Base-by-base conservation (phyloP, 495 filamentous ascomycete genomes). In the Lineolata rhizophorae region DNA sequence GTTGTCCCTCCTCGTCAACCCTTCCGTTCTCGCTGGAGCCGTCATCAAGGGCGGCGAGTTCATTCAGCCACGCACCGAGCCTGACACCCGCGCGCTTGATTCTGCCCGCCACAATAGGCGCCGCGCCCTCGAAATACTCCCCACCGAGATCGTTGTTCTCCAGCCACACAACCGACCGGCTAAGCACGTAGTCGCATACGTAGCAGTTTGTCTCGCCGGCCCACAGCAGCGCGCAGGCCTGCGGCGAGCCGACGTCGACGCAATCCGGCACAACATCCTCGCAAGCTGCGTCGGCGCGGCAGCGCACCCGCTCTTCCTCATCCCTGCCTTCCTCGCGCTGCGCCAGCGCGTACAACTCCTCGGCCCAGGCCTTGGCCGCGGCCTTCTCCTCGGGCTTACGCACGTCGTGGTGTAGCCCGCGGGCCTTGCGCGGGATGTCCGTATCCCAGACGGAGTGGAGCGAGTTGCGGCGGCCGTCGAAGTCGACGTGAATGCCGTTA, bases 401-500 rank as follows among this genome's bases (percentile, higher is more conserved):
- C 16, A 11, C 8, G 27, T 12, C 6, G 16, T 30, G 14, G 6
- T 30, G 14, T 8, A 30, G 8, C 27, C 27, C 8, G 8, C 27
- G 27, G 16, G 5, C 27, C 14, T 30, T 30, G 8, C 16, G 8
- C 5, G 27, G 6, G 10, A 30, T 30, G 9, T 30, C 14, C 5
- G 6, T 30, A 21, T 38, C 39, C 39, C 36, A 42, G 5, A 38
- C 25, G 30, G 19, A n/a, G 24, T 38, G 39, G 8, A 42, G 25
- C 12, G 34, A 28, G 6, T 21, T 17, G 29, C 30, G 29, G 17
- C 14, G 29, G 6, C n/a, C 10, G 26, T 41, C 30, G 16, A 32
- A 37, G 20, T 20, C 27, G 1, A 34, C 36, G 5, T 30, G 10
- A 27, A 38, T 42, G 3, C 22, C 35, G 18, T 42, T 42, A 15